phyloP scores from a whole-genome alignment of 2,329 filamentous ascomycete species.

The Botrytis cinerea region DNA sequence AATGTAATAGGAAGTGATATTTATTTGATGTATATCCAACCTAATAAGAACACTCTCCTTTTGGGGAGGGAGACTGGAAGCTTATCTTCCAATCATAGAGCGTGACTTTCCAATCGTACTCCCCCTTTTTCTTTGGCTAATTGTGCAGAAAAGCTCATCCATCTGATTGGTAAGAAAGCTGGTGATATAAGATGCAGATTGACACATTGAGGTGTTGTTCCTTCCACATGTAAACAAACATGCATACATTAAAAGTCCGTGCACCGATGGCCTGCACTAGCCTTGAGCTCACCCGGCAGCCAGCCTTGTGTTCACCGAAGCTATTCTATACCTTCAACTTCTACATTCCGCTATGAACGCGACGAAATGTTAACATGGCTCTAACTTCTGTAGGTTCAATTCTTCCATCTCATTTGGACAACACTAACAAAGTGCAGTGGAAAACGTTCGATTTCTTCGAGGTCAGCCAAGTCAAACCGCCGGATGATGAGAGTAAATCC shows the following conservation, averaged over 20 bases:
- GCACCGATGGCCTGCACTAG: constrained; percentile 16
- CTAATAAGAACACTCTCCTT: background rate
- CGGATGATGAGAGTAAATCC: constrained; percentile 75
- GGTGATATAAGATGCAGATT: background rate
- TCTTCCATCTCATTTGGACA: background rate
- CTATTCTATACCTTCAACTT: background rate
- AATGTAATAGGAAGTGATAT: background rate
- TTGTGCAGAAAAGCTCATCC: background rate
- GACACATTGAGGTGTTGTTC: background rate
- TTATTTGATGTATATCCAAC: background rate
- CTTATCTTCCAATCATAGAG: background rate
- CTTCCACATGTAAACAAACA: background rate
- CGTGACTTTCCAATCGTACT: background rate
- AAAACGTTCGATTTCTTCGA: constrained; percentile 99
- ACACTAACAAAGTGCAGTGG: constrained; percentile 59
- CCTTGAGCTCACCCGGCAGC: constrained; percentile 19
- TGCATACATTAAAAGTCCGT: constrained; percentile 2
- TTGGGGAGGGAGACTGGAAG: background rate
- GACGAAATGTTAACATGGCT: constrained; percentile 31
- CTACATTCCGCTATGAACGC: constrained; percentile 13
- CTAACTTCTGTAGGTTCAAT: constrained; percentile 34
- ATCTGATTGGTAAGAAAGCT: background rate
- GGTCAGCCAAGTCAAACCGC: constrained; percentile 76
- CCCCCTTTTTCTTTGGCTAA: background rate
- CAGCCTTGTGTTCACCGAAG: constrained; percentile 20